Percentiles rank a stretch among this genome's conserved stretches.
Evolutionary conservation across 2,329 filamentous ascomycete genomes (phyloP).

Genomic region (Pseudocercospora crystallina): DNA sequence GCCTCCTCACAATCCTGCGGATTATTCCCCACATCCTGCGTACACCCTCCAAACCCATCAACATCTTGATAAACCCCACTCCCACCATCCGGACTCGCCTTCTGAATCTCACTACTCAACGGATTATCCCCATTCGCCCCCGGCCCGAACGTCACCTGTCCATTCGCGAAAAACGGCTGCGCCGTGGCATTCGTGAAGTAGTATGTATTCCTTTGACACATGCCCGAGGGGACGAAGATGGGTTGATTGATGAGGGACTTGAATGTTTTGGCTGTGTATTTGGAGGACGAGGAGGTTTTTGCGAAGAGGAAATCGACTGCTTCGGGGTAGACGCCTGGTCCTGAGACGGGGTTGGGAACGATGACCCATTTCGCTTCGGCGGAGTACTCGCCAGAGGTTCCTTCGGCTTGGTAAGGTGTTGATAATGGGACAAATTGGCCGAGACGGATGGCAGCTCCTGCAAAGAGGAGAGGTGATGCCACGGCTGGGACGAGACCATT

Average conservation of each 20-base stretch:
- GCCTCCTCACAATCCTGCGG: constrained; percentile 26
- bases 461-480: constrained; percentile 23
- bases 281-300: constrained; percentile 1
- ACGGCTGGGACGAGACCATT: constrained; percentile 25
- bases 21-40: constrained; percentile 27
- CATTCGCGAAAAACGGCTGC: constrained; percentile 16
- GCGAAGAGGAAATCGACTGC: constrained; percentile 21
- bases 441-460: constrained; percentile 19
- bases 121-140: constrained; percentile 20
- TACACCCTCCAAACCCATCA: constrained; percentile 21
- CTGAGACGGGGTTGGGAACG: constrained; percentile 25
- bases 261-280: constrained; percentile 18
- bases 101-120: constrained; percentile 14
- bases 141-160: constrained; percentile 26
- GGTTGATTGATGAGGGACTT: constrained; percentile 26
- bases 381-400: constrained; percentile 8
- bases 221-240: constrained; percentile 12
- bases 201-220: constrained; percentile 27
- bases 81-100: constrained; percentile 22
- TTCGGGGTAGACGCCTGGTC: constrained; percentile 26
- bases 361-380: constrained; percentile 21
- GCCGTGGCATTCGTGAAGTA: constrained; percentile 29
- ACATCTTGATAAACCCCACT: constrained; percentile 21
- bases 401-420: constrained; percentile 21
- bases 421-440: constrained; percentile 20